A percentile compares a stretch with the other conserved stretches of the same genome.
phyloP scores from a whole-genome alignment of 2,329 filamentous ascomycete genomes.

The Lasiodiplodia gonubiensis region DNA sequence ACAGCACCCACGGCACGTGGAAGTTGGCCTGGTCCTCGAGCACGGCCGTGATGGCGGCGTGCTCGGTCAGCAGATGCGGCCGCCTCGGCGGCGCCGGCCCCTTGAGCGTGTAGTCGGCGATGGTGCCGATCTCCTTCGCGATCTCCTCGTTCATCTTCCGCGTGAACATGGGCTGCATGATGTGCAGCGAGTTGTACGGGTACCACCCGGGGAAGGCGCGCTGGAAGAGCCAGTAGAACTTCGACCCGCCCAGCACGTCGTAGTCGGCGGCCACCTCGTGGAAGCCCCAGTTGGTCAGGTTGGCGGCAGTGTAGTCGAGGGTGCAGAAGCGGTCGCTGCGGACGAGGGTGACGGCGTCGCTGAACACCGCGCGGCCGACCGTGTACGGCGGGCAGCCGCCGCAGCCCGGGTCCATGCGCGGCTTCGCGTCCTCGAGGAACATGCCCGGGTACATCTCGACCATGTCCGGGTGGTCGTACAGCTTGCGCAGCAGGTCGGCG shows the following conservation, averaged over 20 bases:
- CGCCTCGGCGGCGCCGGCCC: conserved; percentile 9
- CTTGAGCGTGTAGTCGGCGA: conserved; percentile 12
- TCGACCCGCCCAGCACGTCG: conserved; percentile 48
- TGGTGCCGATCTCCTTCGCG: conserved; percentile 28
- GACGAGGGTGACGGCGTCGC: conserved; percentile 65
- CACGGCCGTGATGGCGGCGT: conserved; percentile 23
- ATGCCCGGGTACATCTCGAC: conserved; percentile 74
- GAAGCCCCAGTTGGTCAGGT: conserved; percentile 52
- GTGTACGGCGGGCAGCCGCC: conserved; percentile 62
- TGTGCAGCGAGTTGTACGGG: conserved; percentile 47
- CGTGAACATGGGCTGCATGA: conserved; percentile 31
- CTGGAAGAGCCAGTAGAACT: conserved; percentile 59
- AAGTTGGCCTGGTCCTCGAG: conserved; percentile 28
- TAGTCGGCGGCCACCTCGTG: conserved; percentile 47
- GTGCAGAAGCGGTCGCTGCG: conserved; percentile 67
- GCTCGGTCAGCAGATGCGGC: conserved; percentile 9
- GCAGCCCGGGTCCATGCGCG: conserved; percentile 57
- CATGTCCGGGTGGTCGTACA: conserved; percentile 68
- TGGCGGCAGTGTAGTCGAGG: conserved; percentile 43
- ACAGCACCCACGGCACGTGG: conserved; percentile 27
- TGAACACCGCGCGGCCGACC: conserved; percentile 62
- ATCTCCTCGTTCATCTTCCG: conserved; percentile 29
- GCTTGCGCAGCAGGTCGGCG: conserved; percentile 59
- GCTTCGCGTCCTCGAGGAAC: conserved; percentile 65
- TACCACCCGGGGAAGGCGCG: conserved; percentile 51